Conservation (phyloP, 2,329 filamentous ascomycete genomes). For the Colletotrichum brevisporum region DNA sequence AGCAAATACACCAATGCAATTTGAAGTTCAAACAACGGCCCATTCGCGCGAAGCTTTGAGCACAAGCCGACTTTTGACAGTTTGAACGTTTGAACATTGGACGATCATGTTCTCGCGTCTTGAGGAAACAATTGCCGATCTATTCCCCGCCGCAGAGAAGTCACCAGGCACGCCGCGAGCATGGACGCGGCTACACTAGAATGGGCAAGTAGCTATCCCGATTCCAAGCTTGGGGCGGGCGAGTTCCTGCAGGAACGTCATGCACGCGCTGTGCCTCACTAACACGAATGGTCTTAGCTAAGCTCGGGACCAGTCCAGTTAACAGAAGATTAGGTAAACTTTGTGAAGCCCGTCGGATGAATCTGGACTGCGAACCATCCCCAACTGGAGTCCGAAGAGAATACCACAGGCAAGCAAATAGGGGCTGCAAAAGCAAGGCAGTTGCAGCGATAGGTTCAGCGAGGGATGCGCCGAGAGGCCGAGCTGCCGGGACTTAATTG, state of each 20-base stretch:
- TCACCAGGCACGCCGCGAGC: constrained; percentile 6
- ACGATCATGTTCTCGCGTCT: constrained; percentile 2
- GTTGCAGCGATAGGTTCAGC: not conserved
- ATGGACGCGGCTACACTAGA: constrained; percentile 15
- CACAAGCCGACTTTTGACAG: not conserved
- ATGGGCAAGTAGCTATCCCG: not conserved
- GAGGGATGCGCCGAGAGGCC: constrained; percentile 6
- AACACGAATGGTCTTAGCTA: constrained; percentile 12
- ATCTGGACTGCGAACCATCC: not conserved
- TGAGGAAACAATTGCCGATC: constrained; percentile 25
- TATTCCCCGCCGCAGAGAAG: not conserved
- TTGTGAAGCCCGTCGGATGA: too few relatives aligned
- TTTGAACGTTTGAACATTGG: constrained; percentile 1
- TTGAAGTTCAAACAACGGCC: constrained; percentile 24
- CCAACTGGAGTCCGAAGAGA: constrained; percentile 16
- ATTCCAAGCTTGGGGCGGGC: constrained; percentile 15
- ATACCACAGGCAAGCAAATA: not conserved
- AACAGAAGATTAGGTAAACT: not conserved
- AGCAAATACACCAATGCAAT: constrained; percentile 38
- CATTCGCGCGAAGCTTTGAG: constrained; percentile 8
- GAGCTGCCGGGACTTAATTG: constrained; percentile 2
- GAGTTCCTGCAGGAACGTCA: constrained; percentile 28
- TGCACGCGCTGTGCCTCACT: constrained; percentile 14
- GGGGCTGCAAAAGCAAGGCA: constrained; percentile 15
- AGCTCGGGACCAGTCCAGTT: constrained; percentile 5